Evolutionary conservation across 805 yeast genomes (phyloP), one percentile per base, ranked within the genome.

Genomic region (Sugiyamaella marilandica): DNA sequence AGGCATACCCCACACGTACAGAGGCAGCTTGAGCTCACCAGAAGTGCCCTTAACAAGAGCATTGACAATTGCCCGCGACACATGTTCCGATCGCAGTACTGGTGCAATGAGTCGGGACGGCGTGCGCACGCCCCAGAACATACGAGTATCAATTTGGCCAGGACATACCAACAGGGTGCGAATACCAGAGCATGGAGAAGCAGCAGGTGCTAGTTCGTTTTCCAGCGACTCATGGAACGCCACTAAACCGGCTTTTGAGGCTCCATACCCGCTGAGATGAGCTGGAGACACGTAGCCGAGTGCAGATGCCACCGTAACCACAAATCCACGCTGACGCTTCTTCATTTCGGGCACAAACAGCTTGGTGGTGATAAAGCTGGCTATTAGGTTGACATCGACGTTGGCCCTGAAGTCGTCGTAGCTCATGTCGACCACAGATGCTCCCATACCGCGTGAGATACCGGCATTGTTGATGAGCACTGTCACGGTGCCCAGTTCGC

Each of bases 391-490:
- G 31, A 88, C 83, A 24, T 79, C 75, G 33, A 91, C 70, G 1
- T 83, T 78, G 33, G 70, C 70, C 54, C 83, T 83, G 55, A 92
- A 79, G 47, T 84, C 88, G 0, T 73, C 78, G 52, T 74, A 75
- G 1, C 77, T 60, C 49, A 82, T 65, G 4, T 84, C 82, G 4
- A 80, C 59, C 2, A 90, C 62, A 1, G 81, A 64, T 55, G 79
- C 78, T 0, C 88, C 87, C 32, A 46, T 10, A n/a, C 55, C 55
- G 11, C 29, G n/a, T 71, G 70, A 35, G 84, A 89, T 77, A 0
- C 88, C 98, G 0, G 97, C 98, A 66, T 92, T 91, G 67, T 91
- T 91, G 48, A 92, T 77, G 13, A 92, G 69, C 1, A 90, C 74
- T 0, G 90, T 78, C 0, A 87, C 83, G 0, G 59, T 59, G 0